A percentile compares a stretch with the other conserved stretches of the same genome.
phyloP scores from a whole-genome alignment of 192 early-diverging fungal species.

The Entomortierella chlamydospora region DNA sequence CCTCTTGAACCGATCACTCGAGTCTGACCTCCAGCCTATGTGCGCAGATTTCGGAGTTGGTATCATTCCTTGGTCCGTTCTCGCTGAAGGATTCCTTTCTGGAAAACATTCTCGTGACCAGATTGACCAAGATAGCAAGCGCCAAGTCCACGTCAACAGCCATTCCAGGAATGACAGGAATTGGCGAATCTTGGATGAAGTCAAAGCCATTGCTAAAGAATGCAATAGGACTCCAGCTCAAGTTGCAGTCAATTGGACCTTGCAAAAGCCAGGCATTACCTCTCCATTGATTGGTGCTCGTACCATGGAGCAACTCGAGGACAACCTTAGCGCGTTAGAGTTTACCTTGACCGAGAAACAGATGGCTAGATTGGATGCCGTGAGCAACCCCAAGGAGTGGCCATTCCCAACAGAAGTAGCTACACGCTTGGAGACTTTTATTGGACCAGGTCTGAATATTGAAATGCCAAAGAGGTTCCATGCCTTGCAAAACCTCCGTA shows the following conservation, averaged over 20 bases:
- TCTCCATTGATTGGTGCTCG: slow-evolving; percentile 51
- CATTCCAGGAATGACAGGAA: slow-evolving; percentile 34
- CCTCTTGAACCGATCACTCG: slow-evolving; percentile 43
- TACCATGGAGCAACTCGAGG: slow-evolving; percentile 46
- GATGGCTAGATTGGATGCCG: slow-evolving; percentile 46
- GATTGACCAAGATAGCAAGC: slow-evolving; percentile 2
- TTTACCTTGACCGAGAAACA: slow-evolving; percentile 49
- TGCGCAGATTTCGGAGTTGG: slow-evolving; percentile 46
- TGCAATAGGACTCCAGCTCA: slow-evolving; percentile 53
- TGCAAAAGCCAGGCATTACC: slow-evolving; percentile 58
- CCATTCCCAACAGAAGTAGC: slow-evolving; percentile 44
- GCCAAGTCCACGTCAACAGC: neutral
- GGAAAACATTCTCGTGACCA: slow-evolving; percentile 50
- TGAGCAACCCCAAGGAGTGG: slow-evolving; percentile 45
- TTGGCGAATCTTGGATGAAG: slow-evolving; percentile 59
- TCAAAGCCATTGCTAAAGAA: slow-evolving; percentile 56
- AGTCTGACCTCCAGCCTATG: slow-evolving; percentile 52
- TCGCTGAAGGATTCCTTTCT: slow-evolving; percentile 63
- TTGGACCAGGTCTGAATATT: slow-evolving; percentile 13
- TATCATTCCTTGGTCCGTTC: slow-evolving; percentile 65
- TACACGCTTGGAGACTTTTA: slow-evolving; percentile 23
- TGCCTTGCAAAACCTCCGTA: slow-evolving; percentile 16
- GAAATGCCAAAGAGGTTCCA: slow-evolving; percentile 32
- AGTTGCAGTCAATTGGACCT: slow-evolving; percentile 61
- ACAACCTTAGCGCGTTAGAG: slow-evolving; percentile 49